Evolutionary conservation across 768 basidiomycete genomes (phyloP).

Genomic region (Rhodotorula taiwanensis): DNA sequence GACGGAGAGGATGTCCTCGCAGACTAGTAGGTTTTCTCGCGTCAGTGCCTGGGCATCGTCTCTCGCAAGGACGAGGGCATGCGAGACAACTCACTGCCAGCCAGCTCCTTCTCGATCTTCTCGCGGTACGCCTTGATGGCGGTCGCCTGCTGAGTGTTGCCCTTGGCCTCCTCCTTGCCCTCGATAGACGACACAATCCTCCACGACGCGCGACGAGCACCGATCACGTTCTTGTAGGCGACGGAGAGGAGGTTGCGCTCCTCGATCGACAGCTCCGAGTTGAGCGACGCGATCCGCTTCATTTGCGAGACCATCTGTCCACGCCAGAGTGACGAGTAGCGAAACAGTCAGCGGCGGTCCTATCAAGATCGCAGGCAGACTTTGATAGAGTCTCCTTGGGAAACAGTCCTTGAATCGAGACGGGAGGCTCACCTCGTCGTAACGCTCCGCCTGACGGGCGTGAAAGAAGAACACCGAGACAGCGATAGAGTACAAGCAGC

Average conservation of each 20-base stretch:
- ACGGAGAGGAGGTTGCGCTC: conserved; percentile 97
- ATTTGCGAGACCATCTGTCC: conserved; percentile 96
- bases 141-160: conserved; percentile 85
- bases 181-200: conserved; percentile 96
- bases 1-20: conserved; percentile 95
- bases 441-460: conserved; percentile 79
- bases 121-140: conserved; percentile 98
- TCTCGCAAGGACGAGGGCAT: background rate
- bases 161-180: conserved; percentile 98
- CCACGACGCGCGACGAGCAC: conserved; percentile 96
- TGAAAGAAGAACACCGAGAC: background rate
- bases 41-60: background rate
- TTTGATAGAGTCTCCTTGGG: background rate
- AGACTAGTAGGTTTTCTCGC: conserved; percentile 56
- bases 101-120: conserved; percentile 94
- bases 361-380: too few relatives aligned
- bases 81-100: conserved; percentile 53
- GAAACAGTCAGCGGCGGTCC: too few relatives aligned
- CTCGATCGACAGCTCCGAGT: conserved; percentile 96
- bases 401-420: too few relatives aligned
- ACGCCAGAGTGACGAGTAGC: conserved; percentile 41
- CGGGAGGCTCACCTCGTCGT: conserved; percentile 71
- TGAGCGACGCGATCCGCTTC: conserved; percentile 87
- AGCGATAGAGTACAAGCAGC: background rate
- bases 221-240: conserved; percentile 97